These are phyloP conservation scores for Tetraselmis chui DNA, from an alignment of 139 green algal genomes.

Conservation along the genomic window DNA sequence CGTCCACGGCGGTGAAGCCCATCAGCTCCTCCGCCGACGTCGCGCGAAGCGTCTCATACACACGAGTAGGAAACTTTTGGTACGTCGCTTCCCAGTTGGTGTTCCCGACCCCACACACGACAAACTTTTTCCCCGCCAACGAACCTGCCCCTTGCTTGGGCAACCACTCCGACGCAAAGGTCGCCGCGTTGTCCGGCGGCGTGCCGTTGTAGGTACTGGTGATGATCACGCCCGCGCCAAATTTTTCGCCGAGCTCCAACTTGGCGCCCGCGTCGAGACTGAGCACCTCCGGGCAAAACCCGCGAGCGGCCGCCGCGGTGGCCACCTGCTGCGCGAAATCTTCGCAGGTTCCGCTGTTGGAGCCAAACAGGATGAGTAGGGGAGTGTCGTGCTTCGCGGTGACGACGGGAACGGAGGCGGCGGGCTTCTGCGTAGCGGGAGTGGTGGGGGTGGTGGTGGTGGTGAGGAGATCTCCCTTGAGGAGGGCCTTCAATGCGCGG, in stretches of 20 bases:
- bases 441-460: neutral
- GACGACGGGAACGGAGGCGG: neutral
- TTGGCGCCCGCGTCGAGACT: conserved; percentile 7
- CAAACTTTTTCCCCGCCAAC: conserved; percentile 7
- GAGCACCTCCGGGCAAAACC: neutral
- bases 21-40: neutral
- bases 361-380: conserved; percentile 19
- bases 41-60: neutral
- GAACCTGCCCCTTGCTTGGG: neutral
- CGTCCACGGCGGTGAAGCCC: neutral
- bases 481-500: neutral
- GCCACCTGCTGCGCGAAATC: conserved; percentile 7
- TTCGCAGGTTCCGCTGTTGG: conserved; percentile 24
- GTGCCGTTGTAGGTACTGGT: conserved; percentile 22
- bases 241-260: neutral
- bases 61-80: conserved; percentile 1
- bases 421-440: neutral
- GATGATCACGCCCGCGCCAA: conserved; percentile 5
- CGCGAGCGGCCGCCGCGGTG: neutral
- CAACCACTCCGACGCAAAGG: conserved; percentile 13
- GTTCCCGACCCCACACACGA: conserved; percentile 23
- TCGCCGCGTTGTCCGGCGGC: conserved; percentile 18
- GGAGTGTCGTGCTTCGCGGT: conserved; percentile 9
- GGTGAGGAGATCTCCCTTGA: neutral
- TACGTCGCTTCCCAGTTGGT: conserved; percentile 23